Base-by-base conservation (phyloP, 225 moss, liverwort and hornwort species). In the Pleurozium schreberi region DNA sequence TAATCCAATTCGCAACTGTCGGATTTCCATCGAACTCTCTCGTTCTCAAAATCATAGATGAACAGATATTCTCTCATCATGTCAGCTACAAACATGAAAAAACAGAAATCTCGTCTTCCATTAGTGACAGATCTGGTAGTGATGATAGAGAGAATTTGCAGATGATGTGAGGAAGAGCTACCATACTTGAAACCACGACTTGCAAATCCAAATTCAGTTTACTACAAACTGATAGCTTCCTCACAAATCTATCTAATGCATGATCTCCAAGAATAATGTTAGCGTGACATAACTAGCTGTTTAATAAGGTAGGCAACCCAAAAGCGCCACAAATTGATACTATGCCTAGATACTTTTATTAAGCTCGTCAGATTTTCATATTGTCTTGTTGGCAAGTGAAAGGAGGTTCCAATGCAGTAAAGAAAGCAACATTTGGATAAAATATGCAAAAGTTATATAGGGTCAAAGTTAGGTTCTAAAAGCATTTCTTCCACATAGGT, bases 21-120 rank as follows among this genome's bases (percentile, higher is more conserved):
- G 42, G 53, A 3, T 87, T 61, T 62, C 90, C 90, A 90, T 77
- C 87, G 87, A 84, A 87, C 52, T 65, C 84, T 90, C 30, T 90
- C 66, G 36, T 90, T 90, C 43, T 84, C 79, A 61, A 68, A 9
- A 60, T 90, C 87, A 69, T 18, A 78, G 50, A 90, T 36, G 45
- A 84, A 87, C 40, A 90, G 84, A 43, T 87, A 30, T 42, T 45
- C 84, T 87, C 90, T 87, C 90, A 90, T 69, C 50, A 84, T 52
- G 36, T 90, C 90, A 42, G 68, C 87, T 90, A 87, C 87, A 70
- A 67, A 77, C 78, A 87, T 77, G 60, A 50, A 34, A 40, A 67
- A 73, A 87, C 77, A 83, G 40, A 67, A 45, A 75, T 25, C 38
- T 67, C 67, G 57, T 53, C 81, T 67, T 49, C 34, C 71, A 22